Evolutionary conservation across 2,329 filamentous ascomycete genomes (phyloP), one percentile per base, ranked within the genome.

Genomic region (Cryphonectria parasitica): DNA sequence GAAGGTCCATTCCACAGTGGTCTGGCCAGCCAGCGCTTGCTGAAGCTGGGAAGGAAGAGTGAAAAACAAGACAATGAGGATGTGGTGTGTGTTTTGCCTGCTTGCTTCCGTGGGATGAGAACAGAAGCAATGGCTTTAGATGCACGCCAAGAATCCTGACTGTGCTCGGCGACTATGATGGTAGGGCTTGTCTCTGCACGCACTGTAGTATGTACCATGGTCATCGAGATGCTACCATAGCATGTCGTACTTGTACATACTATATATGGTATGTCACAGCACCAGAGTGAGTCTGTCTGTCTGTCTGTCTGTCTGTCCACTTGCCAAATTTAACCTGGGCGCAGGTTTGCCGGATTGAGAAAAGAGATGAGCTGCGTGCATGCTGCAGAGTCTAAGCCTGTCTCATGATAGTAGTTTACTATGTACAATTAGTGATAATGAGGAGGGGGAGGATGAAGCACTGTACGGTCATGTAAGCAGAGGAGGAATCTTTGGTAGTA

Each of bases 251-350:
- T 43, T 43, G 41, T 17, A 43, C 41, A 17, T 15, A 43, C 13
- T 43, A 49, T 5, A 7, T 10, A 56, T 56, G 25, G 25, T 28
- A 31, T 25, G 54, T 56, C 54, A 56, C 25, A 5, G 54, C 25
- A n/a, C 54, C 5, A n/a, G 49, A 19, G 49, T 22, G 6, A 52
- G 39, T 41, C 39, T 41, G 39, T 15, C 39, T 10, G 39, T 39
- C 39, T 39, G 15, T 45, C 39, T 39, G 39, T 39, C 39, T 39
- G 15, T 45, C 45, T 49, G 45, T 31, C 54, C 25, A 56, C 54
- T 28, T 28, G n/a, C 54, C 54, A 56, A 56, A 28, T 15, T 56
- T 56, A 56, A 56, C 22, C 52, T 56, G n/a, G 52, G 52, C 52
- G 52, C n/a, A 56, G n/a, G n/a, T 56, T 28, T 56, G 25, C n/a